Conservation (phyloP, 768 basidiomycete genomes). For the Pilatotrama ljubarskyi region DNA sequence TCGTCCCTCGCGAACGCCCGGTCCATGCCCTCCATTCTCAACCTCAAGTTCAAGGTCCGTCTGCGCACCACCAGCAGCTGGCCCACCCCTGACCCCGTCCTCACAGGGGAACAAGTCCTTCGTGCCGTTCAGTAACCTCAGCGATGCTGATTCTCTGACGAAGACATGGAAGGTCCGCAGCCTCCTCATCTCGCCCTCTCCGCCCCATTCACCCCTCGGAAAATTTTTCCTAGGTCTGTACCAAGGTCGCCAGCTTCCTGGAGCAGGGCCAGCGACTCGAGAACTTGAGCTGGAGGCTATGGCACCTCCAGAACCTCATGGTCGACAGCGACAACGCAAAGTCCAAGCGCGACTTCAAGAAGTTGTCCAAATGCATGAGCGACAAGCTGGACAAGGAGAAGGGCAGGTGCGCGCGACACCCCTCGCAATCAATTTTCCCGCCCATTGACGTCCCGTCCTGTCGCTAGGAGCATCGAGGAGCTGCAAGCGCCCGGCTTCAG, state of each 20-base stretch:
- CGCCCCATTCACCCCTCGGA: neutral
- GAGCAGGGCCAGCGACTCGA: slow-evolving; percentile 90
- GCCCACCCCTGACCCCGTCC: slow-evolving; percentile 21
- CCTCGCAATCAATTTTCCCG: slow-evolving; percentile 2
- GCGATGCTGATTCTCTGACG: slow-evolving; percentile 81
- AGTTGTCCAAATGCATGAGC: slow-evolving; percentile 84
- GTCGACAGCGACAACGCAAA: slow-evolving; percentile 89
- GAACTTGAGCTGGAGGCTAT: slow-evolving; percentile 90
- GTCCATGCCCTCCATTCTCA: slow-evolving; percentile 78
- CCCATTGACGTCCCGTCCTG: slow-evolving; percentile 2
- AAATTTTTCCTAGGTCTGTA: slow-evolving; percentile 62
- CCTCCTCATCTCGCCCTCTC: slow-evolving; percentile 14
- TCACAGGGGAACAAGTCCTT: slow-evolving; percentile 89
- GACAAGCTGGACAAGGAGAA: slow-evolving; percentile 94
- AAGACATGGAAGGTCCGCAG: slow-evolving; percentile 83
- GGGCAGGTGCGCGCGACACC: slow-evolving; percentile 61
- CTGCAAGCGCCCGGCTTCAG: slow-evolving; percentile 83
- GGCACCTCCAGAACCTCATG: slow-evolving; percentile 90
- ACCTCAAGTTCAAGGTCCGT: slow-evolving; percentile 80
- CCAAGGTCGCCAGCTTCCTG: slow-evolving; percentile 87
- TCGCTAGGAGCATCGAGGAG: slow-evolving; percentile 74
- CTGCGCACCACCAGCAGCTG: neutral
- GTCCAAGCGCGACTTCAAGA: slow-evolving; percentile 88
- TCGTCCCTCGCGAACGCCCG: slow-evolving; percentile 19
- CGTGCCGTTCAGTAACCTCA: slow-evolving; percentile 87